Conservation (phyloP, 2,329 filamentous ascomycete genomes). For the Verticillium isaacii region DNA sequence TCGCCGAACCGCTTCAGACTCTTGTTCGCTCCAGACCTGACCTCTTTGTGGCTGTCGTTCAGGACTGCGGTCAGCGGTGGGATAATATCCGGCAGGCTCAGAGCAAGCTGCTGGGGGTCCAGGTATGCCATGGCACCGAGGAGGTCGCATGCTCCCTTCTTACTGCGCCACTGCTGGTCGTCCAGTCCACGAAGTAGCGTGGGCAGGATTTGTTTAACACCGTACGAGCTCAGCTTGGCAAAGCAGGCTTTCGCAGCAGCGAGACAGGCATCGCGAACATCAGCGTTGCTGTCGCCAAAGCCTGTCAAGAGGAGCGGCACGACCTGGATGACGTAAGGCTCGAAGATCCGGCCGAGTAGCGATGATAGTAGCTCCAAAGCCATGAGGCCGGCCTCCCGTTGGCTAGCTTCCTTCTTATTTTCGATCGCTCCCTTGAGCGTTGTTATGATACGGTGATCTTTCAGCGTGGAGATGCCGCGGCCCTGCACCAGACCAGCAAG, state of each 20-base stretch:
- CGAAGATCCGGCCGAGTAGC: conserved; percentile 82
- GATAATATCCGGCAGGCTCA: conserved; percentile 93
- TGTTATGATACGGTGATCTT: conserved; percentile 81
- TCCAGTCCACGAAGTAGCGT: conserved; percentile 88
- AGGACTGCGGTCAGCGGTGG: conserved; percentile 89
- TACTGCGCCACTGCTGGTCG: conserved; percentile 95
- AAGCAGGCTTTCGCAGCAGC: conserved; percentile 95
- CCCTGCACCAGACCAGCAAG: conserved; percentile 85
- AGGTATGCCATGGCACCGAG: conserved; percentile 98
- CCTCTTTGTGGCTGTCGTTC: conserved; percentile 98
- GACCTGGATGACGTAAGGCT: conserved; percentile 94
- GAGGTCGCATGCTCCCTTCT: conserved; percentile 95
- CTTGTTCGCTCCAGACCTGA: conserved; percentile 84
- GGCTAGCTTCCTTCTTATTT: conserved; percentile 88
- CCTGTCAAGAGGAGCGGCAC: conserved; percentile 84
- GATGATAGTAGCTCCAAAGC: conserved; percentile 87
- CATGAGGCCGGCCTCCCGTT: conserved; percentile 82
- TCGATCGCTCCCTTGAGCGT: conserved; percentile 79
- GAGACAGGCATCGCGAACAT: conserved; percentile 89
- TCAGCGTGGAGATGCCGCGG: conserved; percentile 75
- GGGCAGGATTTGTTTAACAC: conserved; percentile 90
- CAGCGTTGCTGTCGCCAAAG: conserved; percentile 82
- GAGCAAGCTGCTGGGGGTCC: conserved; percentile 88
- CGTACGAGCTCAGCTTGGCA: conserved; percentile 86
- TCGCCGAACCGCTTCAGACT: conserved; percentile 97